These are phyloP conservation scores for Westerdykella aurantiaca DNA, from an alignment of 2,329 filamentous ascomycete genomes.

Conservation along the genomic window DNA sequence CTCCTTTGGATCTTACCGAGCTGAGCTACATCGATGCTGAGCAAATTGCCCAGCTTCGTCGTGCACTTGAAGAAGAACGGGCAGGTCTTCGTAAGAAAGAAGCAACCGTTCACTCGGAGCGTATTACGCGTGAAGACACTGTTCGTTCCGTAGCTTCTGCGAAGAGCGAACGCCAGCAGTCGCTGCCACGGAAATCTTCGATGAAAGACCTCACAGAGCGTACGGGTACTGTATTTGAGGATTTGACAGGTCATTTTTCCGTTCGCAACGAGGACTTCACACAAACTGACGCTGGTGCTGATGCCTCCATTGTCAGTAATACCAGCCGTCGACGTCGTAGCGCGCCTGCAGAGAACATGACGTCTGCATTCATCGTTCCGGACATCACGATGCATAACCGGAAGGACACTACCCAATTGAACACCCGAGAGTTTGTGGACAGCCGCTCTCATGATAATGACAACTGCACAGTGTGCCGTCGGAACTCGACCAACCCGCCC, in stretches of 20 bases:
- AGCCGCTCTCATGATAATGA: constrained; percentile 47
- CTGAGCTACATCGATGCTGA: constrained; percentile 51
- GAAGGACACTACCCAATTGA: constrained; percentile 18
- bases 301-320: constrained; percentile 44
- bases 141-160: constrained; percentile 32
- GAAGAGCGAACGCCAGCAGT: constrained; percentile 36
- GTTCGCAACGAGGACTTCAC: constrained; percentile 24
- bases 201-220: constrained; percentile 46
- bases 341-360: constrained; percentile 49
- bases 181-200: constrained; percentile 50
- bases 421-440: constrained; percentile 14
- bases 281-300: constrained; percentile 23
- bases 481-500: constrained; percentile 32
- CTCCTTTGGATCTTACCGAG: constrained; percentile 43
- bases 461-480: constrained; percentile 54
- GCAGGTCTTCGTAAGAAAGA: constrained; percentile 39
- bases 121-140: constrained; percentile 36
- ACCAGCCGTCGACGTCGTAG: constrained; percentile 47
- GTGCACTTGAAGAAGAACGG: constrained; percentile 51
- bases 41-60: constrained; percentile 51
- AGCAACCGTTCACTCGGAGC: constrained; percentile 35
- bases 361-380: constrained; percentile 59
- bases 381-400: constrained; percentile 51
- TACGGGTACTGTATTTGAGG: constrained; percentile 27
- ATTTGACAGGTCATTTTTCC: constrained; percentile 31